Conservation (phyloP, 805 yeast genomes). For the Kodamaea laetipori region DNA sequence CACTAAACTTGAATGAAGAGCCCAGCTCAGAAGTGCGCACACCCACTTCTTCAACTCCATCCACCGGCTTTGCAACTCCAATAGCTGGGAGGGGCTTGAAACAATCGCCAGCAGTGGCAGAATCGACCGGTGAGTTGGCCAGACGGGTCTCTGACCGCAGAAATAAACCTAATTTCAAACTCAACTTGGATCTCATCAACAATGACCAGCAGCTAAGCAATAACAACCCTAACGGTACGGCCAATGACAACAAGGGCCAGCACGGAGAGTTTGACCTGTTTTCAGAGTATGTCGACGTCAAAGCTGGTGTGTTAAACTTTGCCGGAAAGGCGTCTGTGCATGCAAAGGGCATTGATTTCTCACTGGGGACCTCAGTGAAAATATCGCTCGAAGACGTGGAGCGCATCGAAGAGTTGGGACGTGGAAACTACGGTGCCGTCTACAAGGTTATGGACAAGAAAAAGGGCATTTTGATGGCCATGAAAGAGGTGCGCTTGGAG, state of each 20-base stretch:
- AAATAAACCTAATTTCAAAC: constrained; percentile 41
- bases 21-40: constrained; percentile 4
- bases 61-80: background rate
- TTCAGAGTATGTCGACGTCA: constrained; percentile 85
- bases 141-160: constrained; percentile 42
- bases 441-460: constrained; percentile 92
- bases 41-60: background rate
- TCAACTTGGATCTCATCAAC: constrained; percentile 28
- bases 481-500: constrained; percentile 94
- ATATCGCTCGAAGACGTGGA: constrained; percentile 84
- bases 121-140: constrained; percentile 37
- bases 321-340: constrained; percentile 92
- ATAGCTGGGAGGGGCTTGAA: constrained; percentile 1
- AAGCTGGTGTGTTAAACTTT: constrained; percentile 88
- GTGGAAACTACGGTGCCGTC: constrained; percentile 96
- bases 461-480: constrained; percentile 90
- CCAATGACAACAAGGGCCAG: background rate
- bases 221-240: background rate
- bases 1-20: constrained; percentile 39
- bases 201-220: constrained; percentile 14
- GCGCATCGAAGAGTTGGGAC: constrained; percentile 84
- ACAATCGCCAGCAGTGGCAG: constrained; percentile 11
- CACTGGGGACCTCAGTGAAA: constrained; percentile 82
- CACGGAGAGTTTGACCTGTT: constrained; percentile 78
- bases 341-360: constrained; percentile 88